These are phyloP conservation scores for Eurotiales sp. DNA, from an alignment of 2,329 filamentous ascomycete species.

Conservation along the genomic window DNA sequence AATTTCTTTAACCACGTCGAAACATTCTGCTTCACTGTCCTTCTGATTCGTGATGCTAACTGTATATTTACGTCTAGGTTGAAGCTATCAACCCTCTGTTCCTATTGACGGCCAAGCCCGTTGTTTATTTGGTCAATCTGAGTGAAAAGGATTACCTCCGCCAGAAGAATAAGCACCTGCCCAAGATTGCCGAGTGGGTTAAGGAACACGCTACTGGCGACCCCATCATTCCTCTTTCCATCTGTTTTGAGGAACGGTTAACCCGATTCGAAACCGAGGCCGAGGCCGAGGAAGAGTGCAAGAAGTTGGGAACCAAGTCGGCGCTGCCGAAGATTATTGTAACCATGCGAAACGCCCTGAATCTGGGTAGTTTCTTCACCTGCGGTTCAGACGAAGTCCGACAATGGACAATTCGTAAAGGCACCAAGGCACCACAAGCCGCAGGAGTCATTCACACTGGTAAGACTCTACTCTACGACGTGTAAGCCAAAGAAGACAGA, in stretches of 20 bases:
- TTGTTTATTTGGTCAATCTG: conserved; percentile 94
- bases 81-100: conserved; percentile 97
- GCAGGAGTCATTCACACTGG: conserved; percentile 92
- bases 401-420: conserved; percentile 96
- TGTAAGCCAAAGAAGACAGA: neutral
- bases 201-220: conserved; percentile 85
- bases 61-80: conserved; percentile 58
- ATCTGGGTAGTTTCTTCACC: conserved; percentile 95
- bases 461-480: conserved; percentile 22
- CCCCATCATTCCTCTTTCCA: conserved; percentile 88
- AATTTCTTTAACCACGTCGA: conserved; percentile 7
- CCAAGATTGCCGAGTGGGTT: conserved; percentile 91
- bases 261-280: conserved; percentile 69
- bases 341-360: conserved; percentile 87
- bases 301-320: conserved; percentile 80
- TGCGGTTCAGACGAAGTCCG: conserved; percentile 92
- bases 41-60: conserved; percentile 8
- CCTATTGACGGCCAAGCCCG: conserved; percentile 91
- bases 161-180: conserved; percentile 99
- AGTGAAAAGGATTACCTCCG: conserved; percentile 96
- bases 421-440: conserved; percentile 94
- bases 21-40: neutral
- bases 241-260: conserved; percentile 88
- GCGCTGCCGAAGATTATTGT: conserved; percentile 86
- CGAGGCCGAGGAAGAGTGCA: conserved; percentile 78